Percentiles rank a stretch among this genome's conserved stretches.
These are phyloP conservation scores for Pythium sukuiense DNA, from an alignment of 352 stramenopile species.

Conservation along the genomic window DNA sequence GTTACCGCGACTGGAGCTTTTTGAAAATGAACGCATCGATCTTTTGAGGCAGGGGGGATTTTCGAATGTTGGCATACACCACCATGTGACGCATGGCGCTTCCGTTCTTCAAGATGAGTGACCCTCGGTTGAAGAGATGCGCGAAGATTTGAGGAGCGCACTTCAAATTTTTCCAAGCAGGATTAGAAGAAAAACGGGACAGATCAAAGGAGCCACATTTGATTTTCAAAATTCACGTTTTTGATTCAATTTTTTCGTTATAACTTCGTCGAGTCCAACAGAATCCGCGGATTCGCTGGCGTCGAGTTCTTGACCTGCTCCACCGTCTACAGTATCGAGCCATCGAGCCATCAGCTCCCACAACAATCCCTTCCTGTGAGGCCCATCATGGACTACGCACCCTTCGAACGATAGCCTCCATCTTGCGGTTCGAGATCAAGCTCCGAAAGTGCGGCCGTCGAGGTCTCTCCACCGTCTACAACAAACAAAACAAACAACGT, in stretches of 20 bases:
- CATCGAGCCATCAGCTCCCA: neutral
- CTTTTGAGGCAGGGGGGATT: neutral
- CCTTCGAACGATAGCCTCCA: constrained; percentile 57
- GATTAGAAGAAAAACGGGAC: neutral
- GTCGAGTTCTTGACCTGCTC: constrained; percentile 49
- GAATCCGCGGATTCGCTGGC: constrained; percentile 42
- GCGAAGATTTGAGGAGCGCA: neutral
- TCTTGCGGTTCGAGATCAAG: constrained; percentile 58
- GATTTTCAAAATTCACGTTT: neutral
- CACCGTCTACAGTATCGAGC: constrained; percentile 33
- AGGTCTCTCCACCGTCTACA: constrained; percentile 47
- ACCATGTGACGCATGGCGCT: neutral
- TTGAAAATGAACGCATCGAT: neutral
- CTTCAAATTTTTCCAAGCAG: neutral
- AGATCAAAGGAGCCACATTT: neutral
- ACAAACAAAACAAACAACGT: neutral
- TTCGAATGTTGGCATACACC: neutral
- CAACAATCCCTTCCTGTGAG: too few relatives aligned
- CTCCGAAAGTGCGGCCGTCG: constrained; percentile 57
- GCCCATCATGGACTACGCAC: constrained; percentile 18
- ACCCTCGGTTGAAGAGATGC: neutral
- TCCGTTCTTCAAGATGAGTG: neutral
- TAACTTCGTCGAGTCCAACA: constrained; percentile 34
- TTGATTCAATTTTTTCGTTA: neutral
- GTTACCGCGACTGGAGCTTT: neutral